These are phyloP conservation scores for Entomortierella beljakovae DNA, from an alignment of 192 early-diverging fungal species.

Conservation along the genomic window DNA sequence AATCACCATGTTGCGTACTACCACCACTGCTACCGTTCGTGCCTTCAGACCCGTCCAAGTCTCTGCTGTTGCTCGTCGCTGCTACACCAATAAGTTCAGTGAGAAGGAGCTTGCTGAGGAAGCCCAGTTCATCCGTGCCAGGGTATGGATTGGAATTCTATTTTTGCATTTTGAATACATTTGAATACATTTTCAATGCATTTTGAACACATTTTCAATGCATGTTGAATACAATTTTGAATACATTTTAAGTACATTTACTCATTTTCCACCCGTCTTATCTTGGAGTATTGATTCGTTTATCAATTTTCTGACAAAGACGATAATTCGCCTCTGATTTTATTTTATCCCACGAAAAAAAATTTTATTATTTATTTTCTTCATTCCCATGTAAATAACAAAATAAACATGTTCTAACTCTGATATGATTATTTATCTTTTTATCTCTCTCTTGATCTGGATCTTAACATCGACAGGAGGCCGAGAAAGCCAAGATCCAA, in stretches of 20 bases:
- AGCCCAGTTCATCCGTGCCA: constrained; percentile 35
- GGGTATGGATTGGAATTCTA: constrained; percentile 15
- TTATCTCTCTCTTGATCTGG: not conserved
- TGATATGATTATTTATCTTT: not conserved
- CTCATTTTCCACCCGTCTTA: no score
- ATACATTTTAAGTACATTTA: no score
- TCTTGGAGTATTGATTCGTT: no score
- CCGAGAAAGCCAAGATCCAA: constrained; percentile 51
- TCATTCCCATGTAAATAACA: no score
- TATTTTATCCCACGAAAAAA: no score
- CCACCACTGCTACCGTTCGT: constrained; percentile 42
- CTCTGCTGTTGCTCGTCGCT: constrained; percentile 32
- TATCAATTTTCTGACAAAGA: no score
- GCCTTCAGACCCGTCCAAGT: constrained; percentile 53
- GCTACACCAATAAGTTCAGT: constrained; percentile 21
- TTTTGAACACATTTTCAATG: not conserved
- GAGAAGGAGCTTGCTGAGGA: constrained; percentile 52
- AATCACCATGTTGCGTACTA: constrained; percentile 50
- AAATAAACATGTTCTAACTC: no score
- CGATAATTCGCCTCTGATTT: no score
- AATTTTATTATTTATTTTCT: no score
- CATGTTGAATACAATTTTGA: not conserved
- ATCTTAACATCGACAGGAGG: constrained; percentile 19
- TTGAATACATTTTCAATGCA: not conserved
- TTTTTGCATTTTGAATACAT: not conserved